These are phyloP conservation scores for Gossypium ekmanianum DNA, from an alignment of 345 rosid species.

Conservation along the genomic window DNA sequence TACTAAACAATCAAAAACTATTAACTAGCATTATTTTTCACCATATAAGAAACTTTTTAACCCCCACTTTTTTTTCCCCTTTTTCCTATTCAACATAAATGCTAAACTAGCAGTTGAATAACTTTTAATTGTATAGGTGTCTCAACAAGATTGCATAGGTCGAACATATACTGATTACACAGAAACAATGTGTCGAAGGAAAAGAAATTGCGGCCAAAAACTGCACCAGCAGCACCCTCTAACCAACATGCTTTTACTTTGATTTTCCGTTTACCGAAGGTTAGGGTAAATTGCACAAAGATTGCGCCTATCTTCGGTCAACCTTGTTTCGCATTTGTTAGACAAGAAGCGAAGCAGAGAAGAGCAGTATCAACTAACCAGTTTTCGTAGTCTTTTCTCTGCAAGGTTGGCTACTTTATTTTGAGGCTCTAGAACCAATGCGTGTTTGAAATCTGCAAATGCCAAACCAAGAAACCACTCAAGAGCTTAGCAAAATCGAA, in stretches of 20 bases:
- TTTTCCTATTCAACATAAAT: too few relatives aligned
- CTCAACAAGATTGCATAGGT: not conserved
- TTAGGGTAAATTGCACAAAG: not conserved
- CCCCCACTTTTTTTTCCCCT: too few relatives aligned
- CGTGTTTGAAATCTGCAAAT: constrained; percentile 76
- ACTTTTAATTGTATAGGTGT: not conserved
- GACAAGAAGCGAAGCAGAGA: not conserved
- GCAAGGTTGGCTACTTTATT: constrained; percentile 68
- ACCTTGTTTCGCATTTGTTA: not conserved
- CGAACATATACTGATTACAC: not conserved
- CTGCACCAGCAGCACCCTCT: not conserved
- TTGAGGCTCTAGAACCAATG: constrained; percentile 85
- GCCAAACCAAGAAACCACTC: not conserved
- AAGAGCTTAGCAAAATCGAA: not conserved
- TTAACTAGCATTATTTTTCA: too few relatives aligned
- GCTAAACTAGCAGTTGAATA: too few relatives aligned
- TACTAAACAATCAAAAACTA: too few relatives aligned
- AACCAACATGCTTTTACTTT: not conserved
- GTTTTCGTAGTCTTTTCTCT: constrained; percentile 63
- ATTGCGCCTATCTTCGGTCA: not conserved
- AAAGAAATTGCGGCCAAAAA: not conserved
- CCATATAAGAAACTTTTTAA: too few relatives aligned
- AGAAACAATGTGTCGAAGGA: not conserved
- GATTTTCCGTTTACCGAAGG: not conserved
- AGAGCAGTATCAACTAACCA: constrained; percentile 35